Evolutionary conservation across 2,329 filamentous ascomycete genomes (phyloP), one percentile per base, ranked within the genome.

Genomic region (Magnaporthales sp.): DNA sequence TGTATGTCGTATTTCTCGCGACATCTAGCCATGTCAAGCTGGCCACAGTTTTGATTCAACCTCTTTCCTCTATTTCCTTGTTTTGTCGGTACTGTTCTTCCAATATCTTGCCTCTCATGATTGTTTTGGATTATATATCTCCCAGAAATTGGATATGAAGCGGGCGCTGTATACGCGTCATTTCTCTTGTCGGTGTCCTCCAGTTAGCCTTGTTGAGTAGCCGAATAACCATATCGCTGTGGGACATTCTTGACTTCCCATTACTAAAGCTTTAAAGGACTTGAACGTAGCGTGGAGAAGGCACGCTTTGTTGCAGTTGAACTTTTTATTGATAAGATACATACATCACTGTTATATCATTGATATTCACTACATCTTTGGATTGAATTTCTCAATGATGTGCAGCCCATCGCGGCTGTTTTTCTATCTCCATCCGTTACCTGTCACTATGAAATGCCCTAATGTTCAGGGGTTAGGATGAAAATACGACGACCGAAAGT

Each of bases 11-110:
- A 27, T n/a, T 65, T 56, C 26, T 22, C 15, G 51, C n/a, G n/a
- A n/a, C n/a, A n/a, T n/a, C n/a, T n/a, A n/a, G 19, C 6, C 27
- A 3, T 65, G 2, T 63, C 29, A 27, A 63, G 19, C 64, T 64
- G 30, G n/a, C 26, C 66, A 56, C 60, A 63, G 30, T n/a, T 67
- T 62, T 64, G 31, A 46, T 19, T 38, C 27, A 10, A 29, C 31
- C 13, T 15, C 2, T 26, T 46, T 29, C 3, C 31, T 10, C 15
- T 65, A 62, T 63, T 31, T 13, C 46, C 51, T 58, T 58, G 13
- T 27, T 26, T 61, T 26, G 22, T 61, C 26, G 15, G 2, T 61
- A 5, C 4, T 61, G 26, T 61, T 27, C 56, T n/a, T 22, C 56
- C 56, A 26, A 26, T 61, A 19, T 22, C 27, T 26, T 61, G 27